phyloP scores from a whole-genome alignment of 331 rosid species.

The Malus hybrid region DNA sequence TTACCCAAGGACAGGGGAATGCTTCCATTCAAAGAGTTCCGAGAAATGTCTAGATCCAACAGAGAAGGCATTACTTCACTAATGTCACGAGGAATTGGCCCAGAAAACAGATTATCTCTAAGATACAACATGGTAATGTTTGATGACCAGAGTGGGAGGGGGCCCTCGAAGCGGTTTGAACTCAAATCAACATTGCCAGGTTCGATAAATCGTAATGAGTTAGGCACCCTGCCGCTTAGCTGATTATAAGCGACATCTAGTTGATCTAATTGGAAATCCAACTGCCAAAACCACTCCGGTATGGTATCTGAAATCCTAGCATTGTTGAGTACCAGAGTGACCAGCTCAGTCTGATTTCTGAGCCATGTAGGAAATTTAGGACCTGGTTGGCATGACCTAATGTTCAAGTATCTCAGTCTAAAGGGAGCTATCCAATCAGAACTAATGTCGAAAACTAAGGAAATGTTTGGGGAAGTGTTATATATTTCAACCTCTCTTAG shows the following conservation, averaged over 20 bases:
- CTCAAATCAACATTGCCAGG: not conserved
- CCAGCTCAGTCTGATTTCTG: not conserved
- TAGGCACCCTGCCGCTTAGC: not conserved
- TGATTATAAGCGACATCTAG: not conserved
- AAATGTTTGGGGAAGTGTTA: not conserved
- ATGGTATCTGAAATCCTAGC: not conserved
- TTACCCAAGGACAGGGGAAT: slow-evolving; percentile 2
- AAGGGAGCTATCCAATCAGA: slow-evolving; percentile 9
- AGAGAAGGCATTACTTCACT: not conserved
- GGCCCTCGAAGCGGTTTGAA: not conserved
- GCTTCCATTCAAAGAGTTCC: not conserved
- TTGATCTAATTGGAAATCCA: not conserved
- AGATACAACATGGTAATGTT: not conserved
- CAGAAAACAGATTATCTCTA: not conserved
- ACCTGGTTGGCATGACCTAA: slow-evolving; percentile 4
- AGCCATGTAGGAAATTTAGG: slow-evolving; percentile 13
- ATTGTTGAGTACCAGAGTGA: not conserved
- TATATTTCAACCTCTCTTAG: not conserved
- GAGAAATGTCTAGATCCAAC: not conserved
- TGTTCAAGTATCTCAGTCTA: not conserved
- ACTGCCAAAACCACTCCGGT: not conserved
- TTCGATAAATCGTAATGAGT: not conserved
- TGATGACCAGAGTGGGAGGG: slow-evolving; percentile 1
- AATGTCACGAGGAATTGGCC: slow-evolving; percentile 6
- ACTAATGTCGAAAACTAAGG: not conserved